Base-by-base conservation (phyloP, 352 stramenopile species). In the Pythium chondricola region DNA sequence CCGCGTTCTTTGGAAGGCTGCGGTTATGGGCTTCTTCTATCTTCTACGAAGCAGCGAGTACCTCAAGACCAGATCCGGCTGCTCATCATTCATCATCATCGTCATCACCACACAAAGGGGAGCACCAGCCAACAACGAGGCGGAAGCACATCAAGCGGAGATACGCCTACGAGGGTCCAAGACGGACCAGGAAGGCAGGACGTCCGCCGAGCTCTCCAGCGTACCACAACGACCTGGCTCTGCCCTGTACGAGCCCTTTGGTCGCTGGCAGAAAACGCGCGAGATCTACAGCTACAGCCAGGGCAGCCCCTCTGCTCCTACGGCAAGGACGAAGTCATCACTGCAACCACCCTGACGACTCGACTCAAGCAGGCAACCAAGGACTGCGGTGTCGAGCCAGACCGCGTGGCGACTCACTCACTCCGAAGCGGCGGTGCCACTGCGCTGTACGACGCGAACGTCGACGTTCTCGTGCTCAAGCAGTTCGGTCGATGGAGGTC, bases 1-100 rank as follows among this genome's bases (percentile, higher is more conserved):
- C 38, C 55, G 56, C 44, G 38, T 59, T 40, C 38, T 61, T n/a
- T 57, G 49, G 60, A 32, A 52, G 60, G 41, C 37, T 61, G 35
- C 50, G 48, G 43, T 62, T 47, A 45, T 63, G 44, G 47, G 57
- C 37, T 63, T 56, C 53, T 67, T 55, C 35, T 52, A 59, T 54
- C 21, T 60, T 0, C 14, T 58, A 4, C 45, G 53, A 27, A 27
- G 48, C 13, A 31, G 14, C n/a, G n/a, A n/a, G n/a, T n/a, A n/a
- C n/a, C n/a, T n/a, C n/a, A n/a, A n/a, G n/a, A n/a, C n/a, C n/a
- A n/a, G n/a, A n/a, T n/a, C n/a, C n/a, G n/a, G n/a, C n/a, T n/a
- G n/a, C n/a, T n/a, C n/a, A n/a, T n/a, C n/a, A n/a, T n/a, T n/a
- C n/a, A n/a, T n/a, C n/a, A n/a, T n/a, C n/a, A n/a, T n/a, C n/a